These are phyloP conservation scores for Penicillium sp. DNA, from an alignment of 2,329 filamentous ascomycete species.

Conservation along the genomic window DNA sequence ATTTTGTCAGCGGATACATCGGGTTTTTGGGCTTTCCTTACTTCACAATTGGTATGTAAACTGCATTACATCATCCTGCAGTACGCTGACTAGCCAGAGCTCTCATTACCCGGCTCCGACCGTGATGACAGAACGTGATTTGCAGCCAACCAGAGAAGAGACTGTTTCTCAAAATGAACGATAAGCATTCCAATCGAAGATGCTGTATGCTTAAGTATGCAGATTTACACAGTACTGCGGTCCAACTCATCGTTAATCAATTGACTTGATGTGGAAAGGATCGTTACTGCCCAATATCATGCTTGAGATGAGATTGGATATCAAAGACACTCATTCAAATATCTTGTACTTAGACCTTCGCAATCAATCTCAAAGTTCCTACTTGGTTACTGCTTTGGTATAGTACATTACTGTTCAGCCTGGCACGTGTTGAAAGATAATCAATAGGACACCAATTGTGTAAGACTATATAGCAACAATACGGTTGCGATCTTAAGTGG, in stretches of 20 bases:
- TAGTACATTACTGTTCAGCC: neutral
- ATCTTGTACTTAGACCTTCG: conserved; percentile 1
- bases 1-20: neutral
- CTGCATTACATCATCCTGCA: neutral
- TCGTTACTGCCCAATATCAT: neutral
- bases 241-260: neutral
- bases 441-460: neutral
- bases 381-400: neutral
- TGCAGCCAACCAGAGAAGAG: neutral
- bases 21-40: neutral
- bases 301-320: neutral
- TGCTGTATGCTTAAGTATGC: too few species aligned
- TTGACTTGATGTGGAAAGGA: neutral
- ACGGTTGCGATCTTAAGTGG: neutral
- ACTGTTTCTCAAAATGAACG: neutral
- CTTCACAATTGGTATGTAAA: neutral
- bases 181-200: neutral
- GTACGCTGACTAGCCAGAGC: conserved; percentile 1
- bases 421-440: neutral
- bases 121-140: conserved; percentile 1
- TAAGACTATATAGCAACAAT: neutral
- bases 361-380: neutral
- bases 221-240: too few species aligned
- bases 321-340: neutral
- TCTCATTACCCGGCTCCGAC: conserved; percentile 1